A percentile compares a stretch with the other conserved stretches of the same genome.
These are phyloP conservation scores for Mortierella sp. DNA, from an alignment of 371 early-diverging fungal species.

Conservation along the genomic window DNA sequence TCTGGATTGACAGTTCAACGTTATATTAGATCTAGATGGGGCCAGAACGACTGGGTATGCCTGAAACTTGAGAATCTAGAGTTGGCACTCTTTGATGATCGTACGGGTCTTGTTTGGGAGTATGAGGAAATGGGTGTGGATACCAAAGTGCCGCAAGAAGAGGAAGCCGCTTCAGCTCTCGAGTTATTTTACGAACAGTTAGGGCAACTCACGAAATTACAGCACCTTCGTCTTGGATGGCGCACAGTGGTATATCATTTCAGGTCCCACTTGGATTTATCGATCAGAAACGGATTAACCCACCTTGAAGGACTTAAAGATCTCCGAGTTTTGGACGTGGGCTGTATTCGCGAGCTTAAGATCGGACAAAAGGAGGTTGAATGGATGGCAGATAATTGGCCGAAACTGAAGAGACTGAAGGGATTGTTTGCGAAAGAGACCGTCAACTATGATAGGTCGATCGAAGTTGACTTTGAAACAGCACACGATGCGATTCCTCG, in stretches of 20 bases:
- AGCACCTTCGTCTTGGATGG: background rate
- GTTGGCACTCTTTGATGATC: background rate
- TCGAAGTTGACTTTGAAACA: background rate
- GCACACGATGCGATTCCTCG: background rate
- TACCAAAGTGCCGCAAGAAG: background rate
- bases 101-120: background rate
- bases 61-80: background rate
- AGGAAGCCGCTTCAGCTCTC: background rate
- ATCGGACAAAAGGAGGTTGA: no score
- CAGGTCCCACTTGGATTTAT: background rate
- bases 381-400: no score
- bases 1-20: background rate
- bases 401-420: background rate
- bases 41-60: background rate
- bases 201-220: background rate
- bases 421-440: background rate
- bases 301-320: background rate
- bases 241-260: background rate
- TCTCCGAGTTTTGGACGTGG: no score
- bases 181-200: background rate
- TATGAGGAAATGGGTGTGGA: background rate
- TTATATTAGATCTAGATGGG: background rate
- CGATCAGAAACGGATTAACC: background rate
- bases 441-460: background rate
- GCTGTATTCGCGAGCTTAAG: no score